phyloP scores from a whole-genome alignment of 305 asterid genomes.

The Andrographis paniculata region DNA sequence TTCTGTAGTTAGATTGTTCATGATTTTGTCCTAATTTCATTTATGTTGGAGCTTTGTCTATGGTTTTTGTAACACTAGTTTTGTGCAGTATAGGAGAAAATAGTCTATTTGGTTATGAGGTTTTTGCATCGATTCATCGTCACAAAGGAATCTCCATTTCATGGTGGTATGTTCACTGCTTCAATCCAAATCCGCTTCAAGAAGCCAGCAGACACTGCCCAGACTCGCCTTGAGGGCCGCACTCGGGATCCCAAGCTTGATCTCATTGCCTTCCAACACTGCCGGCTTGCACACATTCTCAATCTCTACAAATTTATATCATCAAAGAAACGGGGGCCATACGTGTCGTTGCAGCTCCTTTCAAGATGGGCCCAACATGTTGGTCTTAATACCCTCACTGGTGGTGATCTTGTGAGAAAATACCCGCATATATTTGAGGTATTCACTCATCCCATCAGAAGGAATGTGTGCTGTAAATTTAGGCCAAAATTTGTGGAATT shows the following conservation, averaged over 20 bases:
- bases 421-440: conserved; percentile 85
- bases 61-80: background rate
- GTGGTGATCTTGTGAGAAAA: conserved; percentile 49
- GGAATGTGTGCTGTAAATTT: conserved; percentile 53
- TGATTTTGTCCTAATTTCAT: no score
- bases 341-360: conserved; percentile 61
- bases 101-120: conserved; percentile 31
- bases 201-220: conserved; percentile 77
- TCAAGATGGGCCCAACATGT: conserved; percentile 60
- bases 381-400: conserved; percentile 44
- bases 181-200: conserved; percentile 58
- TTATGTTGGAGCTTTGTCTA: background rate
- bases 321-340: conserved; percentile 46
- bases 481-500: conserved; percentile 39
- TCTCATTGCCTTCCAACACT: conserved; percentile 43
- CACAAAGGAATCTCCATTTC: conserved; percentile 16
- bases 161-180: conserved; percentile 55
- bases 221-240: conserved; percentile 74
- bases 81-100: background rate
- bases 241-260: conserved; percentile 61
- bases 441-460: conserved; percentile 54
- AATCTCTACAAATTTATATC: conserved; percentile 45
- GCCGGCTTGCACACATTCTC: conserved; percentile 52
- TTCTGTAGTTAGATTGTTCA: no score
- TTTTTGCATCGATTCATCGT: conserved; percentile 17